Percentiles rank a stretch among this genome's conserved stretches.
phyloP scores from a whole-genome alignment of 2,329 filamentous ascomycete species.

The Ceratocystis diversiconidia region DNA sequence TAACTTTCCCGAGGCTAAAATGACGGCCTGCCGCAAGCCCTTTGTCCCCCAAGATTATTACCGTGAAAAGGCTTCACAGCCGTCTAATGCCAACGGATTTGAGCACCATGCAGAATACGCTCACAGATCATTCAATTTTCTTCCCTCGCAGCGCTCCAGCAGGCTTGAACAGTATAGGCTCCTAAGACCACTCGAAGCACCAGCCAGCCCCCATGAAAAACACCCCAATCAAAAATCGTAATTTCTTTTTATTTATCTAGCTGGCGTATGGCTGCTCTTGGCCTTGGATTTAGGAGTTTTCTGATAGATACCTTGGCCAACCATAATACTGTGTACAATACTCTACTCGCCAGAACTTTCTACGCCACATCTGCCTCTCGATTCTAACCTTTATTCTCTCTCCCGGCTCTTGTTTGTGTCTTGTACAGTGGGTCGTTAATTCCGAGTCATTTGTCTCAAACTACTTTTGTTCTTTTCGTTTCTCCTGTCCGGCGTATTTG shows the following conservation, averaged over 20 bases:
- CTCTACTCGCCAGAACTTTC: background rate
- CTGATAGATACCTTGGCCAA: background rate
- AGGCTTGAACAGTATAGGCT: background rate
- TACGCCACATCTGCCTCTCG: background rate
- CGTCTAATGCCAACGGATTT: background rate
- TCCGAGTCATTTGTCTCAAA: background rate
- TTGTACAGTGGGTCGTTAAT: background rate
- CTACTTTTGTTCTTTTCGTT: conserved; percentile 8
- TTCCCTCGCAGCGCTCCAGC: background rate
- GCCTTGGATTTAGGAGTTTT: no score
- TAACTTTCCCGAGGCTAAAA: background rate
- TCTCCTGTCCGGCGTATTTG: background rate
- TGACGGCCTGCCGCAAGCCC: background rate
- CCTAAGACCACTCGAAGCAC: background rate
- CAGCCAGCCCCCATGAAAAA: background rate
- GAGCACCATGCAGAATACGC: background rate
- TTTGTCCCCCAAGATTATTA: background rate
- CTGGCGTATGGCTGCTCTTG: background rate
- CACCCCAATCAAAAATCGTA: background rate
- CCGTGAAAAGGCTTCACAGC: background rate
- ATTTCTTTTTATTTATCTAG: background rate
- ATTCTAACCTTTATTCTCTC: background rate
- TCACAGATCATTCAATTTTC: background rate
- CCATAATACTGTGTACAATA: background rate
- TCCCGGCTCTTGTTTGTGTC: background rate